phyloP scores from a whole-genome alignment of 257 asterid species.

The Scutellaria minor region DNA sequence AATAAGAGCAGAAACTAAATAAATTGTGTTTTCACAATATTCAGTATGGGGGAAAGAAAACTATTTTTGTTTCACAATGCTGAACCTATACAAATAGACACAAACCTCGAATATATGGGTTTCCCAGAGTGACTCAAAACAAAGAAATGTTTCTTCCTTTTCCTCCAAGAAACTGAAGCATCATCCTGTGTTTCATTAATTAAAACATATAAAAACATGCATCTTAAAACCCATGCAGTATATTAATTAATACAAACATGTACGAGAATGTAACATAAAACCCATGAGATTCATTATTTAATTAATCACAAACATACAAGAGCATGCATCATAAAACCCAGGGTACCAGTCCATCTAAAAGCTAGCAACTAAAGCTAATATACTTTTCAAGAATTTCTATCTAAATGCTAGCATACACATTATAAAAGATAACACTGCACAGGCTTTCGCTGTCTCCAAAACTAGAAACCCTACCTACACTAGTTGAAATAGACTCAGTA shows the following conservation, averaged over 20 bases:
- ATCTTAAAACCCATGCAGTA: constrained; percentile 22
- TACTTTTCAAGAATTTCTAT: no score
- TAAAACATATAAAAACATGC: constrained; percentile 31
- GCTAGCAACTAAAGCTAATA: constrained; percentile 14
- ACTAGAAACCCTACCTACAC: not conserved
- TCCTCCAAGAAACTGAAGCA: constrained; percentile 93
- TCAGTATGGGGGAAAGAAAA: not conserved
- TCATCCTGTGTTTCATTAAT: constrained; percentile 77
- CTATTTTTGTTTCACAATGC: not conserved
- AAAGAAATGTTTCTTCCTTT: constrained; percentile 96
- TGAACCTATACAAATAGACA: constrained; percentile 11
- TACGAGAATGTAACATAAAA: constrained; percentile 10
- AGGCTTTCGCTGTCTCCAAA: constrained; percentile 4
- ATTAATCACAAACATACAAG: not conserved
- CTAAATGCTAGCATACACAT: not conserved
- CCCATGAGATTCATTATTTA: constrained; percentile 16
- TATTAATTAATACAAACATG: constrained; percentile 10
- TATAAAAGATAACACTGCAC: not conserved
- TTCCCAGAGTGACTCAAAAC: constrained; percentile 93
- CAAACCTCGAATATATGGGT: constrained; percentile 94
- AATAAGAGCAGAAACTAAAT: constrained; percentile 24
- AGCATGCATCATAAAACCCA: constrained; percentile 16
- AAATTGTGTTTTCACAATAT: constrained; percentile 6
- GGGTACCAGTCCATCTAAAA: constrained; percentile 1
- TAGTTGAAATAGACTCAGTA: not conserved